Conservation (phyloP, 495 filamentous ascomycete genomes). For the Penicillium lagena region DNA sequence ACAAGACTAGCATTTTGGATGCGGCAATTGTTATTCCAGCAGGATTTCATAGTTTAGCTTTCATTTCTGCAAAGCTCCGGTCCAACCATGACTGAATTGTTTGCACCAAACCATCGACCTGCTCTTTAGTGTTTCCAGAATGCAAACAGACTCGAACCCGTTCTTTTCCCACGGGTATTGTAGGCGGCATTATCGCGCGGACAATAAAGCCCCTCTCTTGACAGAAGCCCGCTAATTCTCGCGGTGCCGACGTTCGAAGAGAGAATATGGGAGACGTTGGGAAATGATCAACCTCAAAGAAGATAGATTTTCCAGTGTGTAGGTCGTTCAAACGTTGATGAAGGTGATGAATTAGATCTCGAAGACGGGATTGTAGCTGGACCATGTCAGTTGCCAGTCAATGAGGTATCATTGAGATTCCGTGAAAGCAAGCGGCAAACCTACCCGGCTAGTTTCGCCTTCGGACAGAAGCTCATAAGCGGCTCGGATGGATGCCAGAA, state of each 20-base stretch:
- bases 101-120: constrained; percentile 38
- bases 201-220: constrained; percentile 29
- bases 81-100: constrained; percentile 36
- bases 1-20: too few species aligned
- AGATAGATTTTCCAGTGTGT: constrained; percentile 15
- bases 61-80: constrained; percentile 7
- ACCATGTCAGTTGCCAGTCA: neutral
- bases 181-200: constrained; percentile 43
- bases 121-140: constrained; percentile 38
- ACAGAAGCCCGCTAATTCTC: constrained; percentile 24
- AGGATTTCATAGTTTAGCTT: constrained; percentile 9
- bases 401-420: neutral
- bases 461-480: constrained; percentile 36
- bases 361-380: constrained; percentile 33
- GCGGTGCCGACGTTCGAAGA: constrained; percentile 32
- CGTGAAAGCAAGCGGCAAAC: neutral
- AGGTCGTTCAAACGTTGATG: constrained; percentile 23
- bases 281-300: constrained; percentile 33
- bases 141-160: constrained; percentile 47
- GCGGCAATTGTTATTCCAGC: neutral
- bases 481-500: constrained; percentile 39
- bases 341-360: constrained; percentile 31
- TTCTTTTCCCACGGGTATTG: constrained; percentile 39
- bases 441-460: constrained; percentile 36
- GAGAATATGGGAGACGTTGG: constrained; percentile 39